Evolutionary conservation across 2,329 filamentous ascomycete species (phyloP), one percentile per base, ranked within the genome.

Genomic region (Lecanosticta acicola): DNA sequence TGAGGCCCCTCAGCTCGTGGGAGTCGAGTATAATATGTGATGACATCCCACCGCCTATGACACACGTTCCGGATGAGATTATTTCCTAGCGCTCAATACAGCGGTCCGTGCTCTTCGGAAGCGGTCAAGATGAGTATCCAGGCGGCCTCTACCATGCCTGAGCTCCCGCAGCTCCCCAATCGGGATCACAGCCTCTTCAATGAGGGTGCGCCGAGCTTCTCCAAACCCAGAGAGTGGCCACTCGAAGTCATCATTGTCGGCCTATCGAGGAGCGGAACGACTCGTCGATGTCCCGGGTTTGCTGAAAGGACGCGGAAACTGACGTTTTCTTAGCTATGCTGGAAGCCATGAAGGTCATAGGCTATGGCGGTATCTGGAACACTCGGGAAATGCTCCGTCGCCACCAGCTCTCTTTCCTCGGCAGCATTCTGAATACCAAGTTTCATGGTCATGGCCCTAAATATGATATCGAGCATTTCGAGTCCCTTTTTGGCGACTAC

Each of bases 181-280:
- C 26, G 43, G 24, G 37, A 46, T 16, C 24, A 9, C 9, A 39
- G 41, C 17, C 4, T 41, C 8, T 46, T 46, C 29, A 36, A 19
- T 13, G 11, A 39, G 7, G 38, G 29, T 16, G 36, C 37, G n/a
- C 43, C 43, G 3, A 24, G 14, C 38, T 46, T 41, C 19, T 41
- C 37, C 32, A 21, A 24, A 16, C 37, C 43, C 20, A 7, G 43
- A 20, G 14, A 26, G 11, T 3, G 36, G 10, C 37, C 43, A n/a
- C 19, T 46, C 2, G 37, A 46, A 20, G 37, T 46, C 37, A 46
- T 46, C 18, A 26, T 29, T 26, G 43, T 46, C 20, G 43, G 43
- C 2, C 20, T 46, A 8, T 39, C 43, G 14, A 39, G 37, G 32
- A 41, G 36, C 13, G 29, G 37, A 11, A 46, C 43, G 14, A 18